Evolutionary conservation across 2,329 filamentous ascomycete genomes (phyloP).

Genomic region (Aspergillus floridensis): DNA sequence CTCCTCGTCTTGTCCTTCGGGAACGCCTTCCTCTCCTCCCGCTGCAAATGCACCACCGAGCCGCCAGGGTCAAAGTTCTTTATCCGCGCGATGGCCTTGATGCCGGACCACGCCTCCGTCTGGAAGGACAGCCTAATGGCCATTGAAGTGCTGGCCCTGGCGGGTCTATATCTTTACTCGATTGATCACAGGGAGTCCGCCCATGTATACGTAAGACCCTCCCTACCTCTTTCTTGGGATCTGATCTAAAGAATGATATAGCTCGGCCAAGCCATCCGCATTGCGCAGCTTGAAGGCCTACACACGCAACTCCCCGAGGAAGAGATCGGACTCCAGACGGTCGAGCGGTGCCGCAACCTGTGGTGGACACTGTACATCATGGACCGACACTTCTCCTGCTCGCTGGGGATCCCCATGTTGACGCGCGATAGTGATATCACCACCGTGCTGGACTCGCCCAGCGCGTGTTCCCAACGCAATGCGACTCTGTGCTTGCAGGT

Average conservation of each 20-base stretch:
- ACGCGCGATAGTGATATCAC: constrained; percentile 43
- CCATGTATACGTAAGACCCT: constrained; percentile 27
- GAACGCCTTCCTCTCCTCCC: constrained; percentile 15
- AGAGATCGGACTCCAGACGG: constrained; percentile 33
- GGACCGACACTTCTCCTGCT: constrained; percentile 42
- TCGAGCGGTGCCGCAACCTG: constrained; percentile 36
- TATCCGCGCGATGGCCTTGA: constrained; percentile 30
- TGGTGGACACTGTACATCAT: constrained; percentile 47
- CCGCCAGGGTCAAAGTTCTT: constrained; percentile 21
- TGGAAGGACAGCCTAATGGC: constrained; percentile 41
- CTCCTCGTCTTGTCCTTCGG: constrained; percentile 17
- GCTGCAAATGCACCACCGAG: constrained; percentile 8
- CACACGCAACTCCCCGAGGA: constrained; percentile 43
- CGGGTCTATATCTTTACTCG: constrained; percentile 40
- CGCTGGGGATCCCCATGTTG: constrained; percentile 40
- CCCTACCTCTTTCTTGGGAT: no score
- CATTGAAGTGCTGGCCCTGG: constrained; percentile 39
- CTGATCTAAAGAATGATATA: constrained; percentile 8
- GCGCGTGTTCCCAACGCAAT: constrained; percentile 26
- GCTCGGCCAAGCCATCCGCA: constrained; percentile 42
- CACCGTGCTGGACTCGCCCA: constrained; percentile 30
- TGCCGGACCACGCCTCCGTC: constrained; percentile 35
- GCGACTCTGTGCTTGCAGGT: constrained; percentile 36
- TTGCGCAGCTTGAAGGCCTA: constrained; percentile 43
- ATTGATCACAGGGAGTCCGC: constrained; percentile 40